Evolutionary conservation across 108 stramenopile species (phyloP), one percentile per base, ranked within the genome.

Genomic region (Skeletonema tropicum): DNA sequence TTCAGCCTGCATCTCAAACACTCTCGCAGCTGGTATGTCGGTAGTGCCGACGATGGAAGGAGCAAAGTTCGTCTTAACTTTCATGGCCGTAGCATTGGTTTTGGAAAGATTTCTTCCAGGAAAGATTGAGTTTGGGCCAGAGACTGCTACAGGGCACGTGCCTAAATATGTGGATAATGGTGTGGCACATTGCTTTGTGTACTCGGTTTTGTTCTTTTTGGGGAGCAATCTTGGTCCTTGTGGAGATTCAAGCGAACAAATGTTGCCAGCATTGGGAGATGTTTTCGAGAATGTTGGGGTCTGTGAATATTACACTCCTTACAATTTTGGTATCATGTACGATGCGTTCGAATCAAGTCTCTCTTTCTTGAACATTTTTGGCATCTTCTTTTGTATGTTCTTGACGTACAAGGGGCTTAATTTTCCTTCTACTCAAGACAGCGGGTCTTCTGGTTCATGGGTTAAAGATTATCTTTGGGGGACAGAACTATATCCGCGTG

Each of bases 381-480:
- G 93, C 1, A 87, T 96, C n/a, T 64, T 86, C 46, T 95, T 99
- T 76, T 97, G 97, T 60, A 60, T 78, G 49, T 68, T 94, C 33
- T 76, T 99, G 31, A 75, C 75, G 55, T 39, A 95, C 78, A 99
- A 99, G 85, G 99, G 99, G 19, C 76, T 88, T 32, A 33, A 85
- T 58, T 68, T 79, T 23, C 99, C 99, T 1, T 90, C 90, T 3
- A 96, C 94, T 17, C 42, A 80, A 23, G 99, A 99, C 83, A 83
- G 73, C 63, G 98, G 98, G 19, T 92, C 89, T 36, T 93, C 89
- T 48, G 93, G 93, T 38, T 88, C 83, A 68, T 74, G 80, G 39
- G 76, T 98, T 33, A 81, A 97, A n/a, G 98, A 99, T 86, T 98
- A 85, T 88, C 97, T 91, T 68, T 99, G 99, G 99, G 99, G 99